These are phyloP conservation scores for Aspergillus sp. DNA, from an alignment of 2,329 filamentous ascomycete genomes.

Conservation along the genomic window DNA sequence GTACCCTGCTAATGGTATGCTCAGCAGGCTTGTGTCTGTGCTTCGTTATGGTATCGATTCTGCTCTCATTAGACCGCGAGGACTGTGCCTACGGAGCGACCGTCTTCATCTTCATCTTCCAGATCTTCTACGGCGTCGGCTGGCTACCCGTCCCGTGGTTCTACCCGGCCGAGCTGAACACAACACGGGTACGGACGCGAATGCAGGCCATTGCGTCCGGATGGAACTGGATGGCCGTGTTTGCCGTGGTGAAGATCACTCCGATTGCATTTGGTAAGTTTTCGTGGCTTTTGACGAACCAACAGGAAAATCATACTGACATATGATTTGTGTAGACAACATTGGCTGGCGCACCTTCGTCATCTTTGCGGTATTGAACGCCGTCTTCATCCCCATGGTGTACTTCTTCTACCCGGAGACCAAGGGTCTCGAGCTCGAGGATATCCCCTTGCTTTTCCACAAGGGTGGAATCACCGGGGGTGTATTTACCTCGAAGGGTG, in stretches of 20 bases:
- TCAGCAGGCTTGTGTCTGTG: slow-evolving; percentile 48
- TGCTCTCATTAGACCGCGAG: slow-evolving; percentile 38
- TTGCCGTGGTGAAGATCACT: slow-evolving; percentile 34
- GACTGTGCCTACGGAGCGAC: slow-evolving; percentile 45
- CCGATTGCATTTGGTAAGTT: slow-evolving; percentile 26
- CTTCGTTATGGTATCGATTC: slow-evolving; percentile 44
- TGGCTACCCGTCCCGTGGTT: slow-evolving; percentile 50
- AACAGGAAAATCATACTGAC: slow-evolving; percentile 17
- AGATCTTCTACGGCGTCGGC: slow-evolving; percentile 47
- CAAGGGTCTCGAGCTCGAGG: slow-evolving; percentile 64
- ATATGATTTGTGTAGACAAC: slow-evolving; percentile 25
- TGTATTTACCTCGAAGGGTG: slow-evolving; percentile 22
- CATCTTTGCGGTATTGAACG: slow-evolving; percentile 30
- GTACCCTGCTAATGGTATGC: slow-evolving; percentile 44
- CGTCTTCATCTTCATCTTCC: slow-evolving; percentile 51
- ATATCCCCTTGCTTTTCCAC: slow-evolving; percentile 47
- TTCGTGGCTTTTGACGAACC: background rate
- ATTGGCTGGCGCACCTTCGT: slow-evolving; percentile 36
- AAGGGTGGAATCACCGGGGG: slow-evolving; percentile 23
- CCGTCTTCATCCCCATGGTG: slow-evolving; percentile 52
- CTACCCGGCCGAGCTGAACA: slow-evolving; percentile 46
- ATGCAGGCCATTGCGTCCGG: slow-evolving; percentile 45
- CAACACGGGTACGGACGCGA: slow-evolving; percentile 43
- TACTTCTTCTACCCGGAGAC: slow-evolving; percentile 68
- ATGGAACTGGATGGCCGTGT: slow-evolving; percentile 41